These are phyloP conservation scores for Crithidia sp. DNA, from an alignment of 208 protist genomes.

Conservation along the genomic window DNA sequence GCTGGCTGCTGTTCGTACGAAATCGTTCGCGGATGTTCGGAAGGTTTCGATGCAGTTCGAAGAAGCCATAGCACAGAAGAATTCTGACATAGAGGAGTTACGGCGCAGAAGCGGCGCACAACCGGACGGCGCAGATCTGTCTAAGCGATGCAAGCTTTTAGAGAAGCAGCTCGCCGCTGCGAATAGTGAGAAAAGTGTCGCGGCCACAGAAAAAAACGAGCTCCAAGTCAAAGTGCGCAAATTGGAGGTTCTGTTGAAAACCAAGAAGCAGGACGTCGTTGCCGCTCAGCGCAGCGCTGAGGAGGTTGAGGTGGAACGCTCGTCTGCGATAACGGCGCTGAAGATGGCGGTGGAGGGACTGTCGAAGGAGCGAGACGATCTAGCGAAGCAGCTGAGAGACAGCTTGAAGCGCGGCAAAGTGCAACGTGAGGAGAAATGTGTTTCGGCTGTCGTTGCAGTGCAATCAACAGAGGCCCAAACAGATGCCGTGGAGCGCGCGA, in stretches of 20 bases:
- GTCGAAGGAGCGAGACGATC: slow-evolving; percentile 19
- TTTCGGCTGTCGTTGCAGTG: background rate
- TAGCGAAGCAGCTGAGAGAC: background rate
- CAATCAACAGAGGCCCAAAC: slow-evolving; percentile 21
- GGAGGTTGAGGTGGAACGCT: slow-evolving; percentile 18
- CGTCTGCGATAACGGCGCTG: slow-evolving; percentile 18
- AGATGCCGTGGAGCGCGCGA: slow-evolving; percentile 1
- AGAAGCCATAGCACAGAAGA: slow-evolving; percentile 56
- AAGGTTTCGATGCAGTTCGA: slow-evolving; percentile 47
- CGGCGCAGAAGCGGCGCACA: slow-evolving; percentile 25
- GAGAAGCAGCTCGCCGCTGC: slow-evolving; percentile 75
- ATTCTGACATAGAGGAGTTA: slow-evolving; percentile 39
- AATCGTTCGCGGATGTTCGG: slow-evolving; percentile 32
- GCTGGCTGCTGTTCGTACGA: slow-evolving; percentile 33
- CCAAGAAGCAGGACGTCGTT: slow-evolving; percentile 36
- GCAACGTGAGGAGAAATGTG: slow-evolving; percentile 1
- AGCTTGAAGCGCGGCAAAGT: background rate
- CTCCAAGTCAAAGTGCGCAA: slow-evolving; percentile 57
- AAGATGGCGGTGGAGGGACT: slow-evolving; percentile 26
- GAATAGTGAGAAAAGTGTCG: slow-evolving; percentile 70
- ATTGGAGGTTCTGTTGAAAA: slow-evolving; percentile 52
- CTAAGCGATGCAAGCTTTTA: slow-evolving; percentile 54
- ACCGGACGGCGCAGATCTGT: slow-evolving; percentile 47
- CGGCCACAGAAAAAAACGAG: slow-evolving; percentile 63
- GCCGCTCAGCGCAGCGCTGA: slow-evolving; percentile 35